Conservation (phyloP, 345 rosid species). For the Euphorbia pulcherrima region DNA sequence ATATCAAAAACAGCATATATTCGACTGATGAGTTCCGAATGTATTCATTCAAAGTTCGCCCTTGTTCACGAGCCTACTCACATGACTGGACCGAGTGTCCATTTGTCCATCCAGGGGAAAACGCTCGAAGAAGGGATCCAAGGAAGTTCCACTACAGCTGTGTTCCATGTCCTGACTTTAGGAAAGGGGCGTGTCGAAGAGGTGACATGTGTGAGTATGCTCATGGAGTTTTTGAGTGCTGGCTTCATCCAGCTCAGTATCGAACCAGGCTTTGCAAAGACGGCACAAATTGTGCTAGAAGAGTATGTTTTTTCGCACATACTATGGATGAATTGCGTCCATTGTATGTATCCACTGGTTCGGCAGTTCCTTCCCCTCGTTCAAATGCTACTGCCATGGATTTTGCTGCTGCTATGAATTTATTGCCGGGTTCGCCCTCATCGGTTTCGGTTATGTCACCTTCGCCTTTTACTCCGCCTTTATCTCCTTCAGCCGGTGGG, state of each 20-base stretch:
- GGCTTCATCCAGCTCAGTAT: conserved; percentile 98
- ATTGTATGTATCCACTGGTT: conserved; percentile 77
- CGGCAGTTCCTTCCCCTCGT: conserved; percentile 70
- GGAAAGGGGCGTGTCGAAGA: conserved; percentile 89
- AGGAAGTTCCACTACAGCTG: conserved; percentile 96
- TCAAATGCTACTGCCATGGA: conserved; percentile 26
- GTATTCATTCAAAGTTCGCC: conserved; percentile 92
- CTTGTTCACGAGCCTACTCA: conserved; percentile 93
- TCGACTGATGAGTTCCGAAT: conserved; percentile 91
- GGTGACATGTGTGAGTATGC: conserved; percentile 98
- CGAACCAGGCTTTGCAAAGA: conserved; percentile 91
- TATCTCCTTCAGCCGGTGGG: conserved; percentile 67
- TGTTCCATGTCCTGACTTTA: conserved; percentile 91
- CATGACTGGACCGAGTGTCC: conserved; percentile 99
- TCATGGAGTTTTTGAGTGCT: conserved; percentile 95
- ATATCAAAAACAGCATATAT: conserved; percentile 88
- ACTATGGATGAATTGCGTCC: conserved; percentile 87
- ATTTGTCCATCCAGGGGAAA: conserved; percentile 94
- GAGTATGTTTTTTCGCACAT: conserved; percentile 97
- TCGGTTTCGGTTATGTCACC: conserved; percentile 49
- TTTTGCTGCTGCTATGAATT: conserved; percentile 25
- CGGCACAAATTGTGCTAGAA: conserved; percentile 73
- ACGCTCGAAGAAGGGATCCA: conserved; percentile 95
- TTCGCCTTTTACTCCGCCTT: conserved; percentile 70
- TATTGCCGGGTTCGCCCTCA: conserved; percentile 29